A percentile compares a stretch with the other conserved stretches of the same genome.
phyloP scores from a whole-genome alignment of 2,329 filamentous ascomycete species.

The Helotiales sp. region DNA sequence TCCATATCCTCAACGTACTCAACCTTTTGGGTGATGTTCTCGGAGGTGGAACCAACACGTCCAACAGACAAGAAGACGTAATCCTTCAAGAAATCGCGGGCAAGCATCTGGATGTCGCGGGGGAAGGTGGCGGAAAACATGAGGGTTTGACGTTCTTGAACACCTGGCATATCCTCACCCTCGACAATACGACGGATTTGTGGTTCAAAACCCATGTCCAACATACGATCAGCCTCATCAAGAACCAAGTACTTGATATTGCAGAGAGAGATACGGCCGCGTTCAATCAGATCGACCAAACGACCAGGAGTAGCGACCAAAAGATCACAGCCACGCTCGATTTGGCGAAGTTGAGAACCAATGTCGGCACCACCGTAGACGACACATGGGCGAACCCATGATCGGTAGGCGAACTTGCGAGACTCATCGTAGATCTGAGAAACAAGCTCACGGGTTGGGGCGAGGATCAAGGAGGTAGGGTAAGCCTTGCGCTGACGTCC shows the following conservation, averaged over 20 bases:
- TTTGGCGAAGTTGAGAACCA: slow-evolving; percentile 95
- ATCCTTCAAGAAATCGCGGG: slow-evolving; percentile 97
- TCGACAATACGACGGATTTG: slow-evolving; percentile 99
- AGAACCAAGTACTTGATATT: slow-evolving; percentile 99
- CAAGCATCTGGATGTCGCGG: slow-evolving; percentile 98
- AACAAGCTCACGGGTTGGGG: slow-evolving; percentile 96
- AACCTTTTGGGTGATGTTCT: slow-evolving; percentile 99
- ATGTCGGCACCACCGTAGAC: slow-evolving; percentile 99
- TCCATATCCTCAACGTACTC: slow-evolving; percentile 97
- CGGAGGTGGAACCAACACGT: slow-evolving; percentile 98
- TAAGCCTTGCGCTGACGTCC: slow-evolving; percentile 97
- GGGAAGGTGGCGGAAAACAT: slow-evolving; percentile 99
- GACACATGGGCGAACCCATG: slow-evolving; percentile 97
- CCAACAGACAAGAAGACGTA: slow-evolving; percentile 99
- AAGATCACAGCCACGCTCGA: slow-evolving; percentile 95
- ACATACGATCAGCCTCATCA: slow-evolving; percentile 99
- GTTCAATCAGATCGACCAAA: slow-evolving; percentile 97
- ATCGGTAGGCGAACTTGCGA: slow-evolving; percentile 98
- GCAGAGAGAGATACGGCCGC: slow-evolving; percentile 93
- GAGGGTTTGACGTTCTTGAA: slow-evolving; percentile 88
- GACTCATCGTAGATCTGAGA: slow-evolving; percentile 98
- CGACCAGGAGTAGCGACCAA: slow-evolving; percentile 96
- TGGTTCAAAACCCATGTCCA: slow-evolving; percentile 99
- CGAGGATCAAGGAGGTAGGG: slow-evolving; percentile 93
- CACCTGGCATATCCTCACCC: slow-evolving; percentile 93